Conservation (phyloP, 1,139 yeast species). For the Kurtzmaniella natalensis region DNA sequence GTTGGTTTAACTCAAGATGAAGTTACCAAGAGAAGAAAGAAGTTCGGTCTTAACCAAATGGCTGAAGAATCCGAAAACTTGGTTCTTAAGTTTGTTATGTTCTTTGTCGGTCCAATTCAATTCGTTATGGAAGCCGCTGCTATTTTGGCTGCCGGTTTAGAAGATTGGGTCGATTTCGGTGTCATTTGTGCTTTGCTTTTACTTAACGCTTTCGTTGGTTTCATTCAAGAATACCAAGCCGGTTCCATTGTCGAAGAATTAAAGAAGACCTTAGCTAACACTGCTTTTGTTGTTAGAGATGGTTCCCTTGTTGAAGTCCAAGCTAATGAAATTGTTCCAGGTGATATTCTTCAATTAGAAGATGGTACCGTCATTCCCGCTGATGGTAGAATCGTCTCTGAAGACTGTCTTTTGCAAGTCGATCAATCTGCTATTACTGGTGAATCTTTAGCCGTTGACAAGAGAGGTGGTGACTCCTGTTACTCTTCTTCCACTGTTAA, state of each 20-base stretch:
- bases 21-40: conserved; percentile 83
- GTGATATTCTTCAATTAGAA: conserved; percentile 88
- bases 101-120: conserved; percentile 97
- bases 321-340: conserved; percentile 85
- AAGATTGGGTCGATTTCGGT: conserved; percentile 99
- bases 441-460: conserved; percentile 95
- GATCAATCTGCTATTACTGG: conserved; percentile 99
- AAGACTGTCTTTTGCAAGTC: conserved; percentile 84
- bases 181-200: conserved; percentile 86
- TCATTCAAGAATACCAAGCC: conserved; percentile 96
- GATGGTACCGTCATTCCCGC: conserved; percentile 95
- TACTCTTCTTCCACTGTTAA: conserved; percentile 95
- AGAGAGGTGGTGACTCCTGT: conserved; percentile 81
- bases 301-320: conserved; percentile 71
- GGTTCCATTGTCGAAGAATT: conserved; percentile 94
- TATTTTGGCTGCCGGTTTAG: conserved; percentile 94
- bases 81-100: conserved; percentile 80
- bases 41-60: conserved; percentile 92
- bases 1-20: conserved; percentile 80
- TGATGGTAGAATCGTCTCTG: conserved; percentile 90
- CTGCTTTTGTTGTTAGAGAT: conserved; percentile 83
- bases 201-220: conserved; percentile 93
- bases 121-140: conserved; percentile 99
- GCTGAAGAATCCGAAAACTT: conserved; percentile 87
- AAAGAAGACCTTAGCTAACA: conserved; percentile 88